These are phyloP conservation scores for sweet orange (Citrus sinensis) DNA, from an alignment of 345 rosid species.

Conservation along the genomic window DVS_A1.0 CM039165.1:31049001-31049500, in stretches of 20 bases:
- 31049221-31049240: constrained; percentile 12
- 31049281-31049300: background rate
- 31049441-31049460: too few relatives aligned
- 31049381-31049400: too few relatives aligned
- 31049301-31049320: too few relatives aligned
- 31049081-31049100: background rate
- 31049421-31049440: too few relatives aligned
- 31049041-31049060: background rate
- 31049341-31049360: too few relatives aligned
- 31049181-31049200: background rate
- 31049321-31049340: background rate
- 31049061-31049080: background rate
- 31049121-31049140: background rate
- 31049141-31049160: background rate
- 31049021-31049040: background rate
- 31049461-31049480: too few relatives aligned
- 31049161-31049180: constrained; percentile 6
- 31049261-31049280: background rate
- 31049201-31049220: constrained; percentile 20
- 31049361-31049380: too few relatives aligned
- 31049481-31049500: too few relatives aligned
- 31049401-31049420: too few relatives aligned
- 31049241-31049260: constrained; percentile 29
- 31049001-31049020: background rate
- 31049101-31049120: too few relatives aligned